Base-by-base conservation (phyloP, 192 early-diverging fungal species). In the Coemansia sp. region DNA sequence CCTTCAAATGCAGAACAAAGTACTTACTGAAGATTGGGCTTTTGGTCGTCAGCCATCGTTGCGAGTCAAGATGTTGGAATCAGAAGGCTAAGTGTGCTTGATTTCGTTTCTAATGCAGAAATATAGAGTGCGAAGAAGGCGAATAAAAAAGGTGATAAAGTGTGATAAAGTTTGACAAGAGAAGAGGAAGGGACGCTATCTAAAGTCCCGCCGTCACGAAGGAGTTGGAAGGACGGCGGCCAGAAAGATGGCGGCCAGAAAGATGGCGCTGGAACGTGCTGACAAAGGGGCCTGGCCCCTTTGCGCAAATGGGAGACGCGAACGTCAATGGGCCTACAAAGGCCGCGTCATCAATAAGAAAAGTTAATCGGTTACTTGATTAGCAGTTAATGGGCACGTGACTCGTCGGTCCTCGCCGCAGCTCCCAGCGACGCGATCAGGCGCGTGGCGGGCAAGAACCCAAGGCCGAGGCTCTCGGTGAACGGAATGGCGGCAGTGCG, bases 1-100 rank as follows among this genome's bases (percentile, higher is more conserved):
- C 32, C 2, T 7, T 36, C n/a, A 35, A 1, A 17, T 19, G 53
- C n/a, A 31, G 53, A 56, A 56, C 35, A 35, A 38, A 19, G 12
- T 39, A 74, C 71, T 74, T 76, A 76, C 72, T 71, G 72, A 54
- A 80, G 77, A 24, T n/a, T 31, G 35, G 73, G 65, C 39, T 74
- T 74, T 31, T 72, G 22, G 29, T 80, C 77, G 68, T 69, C 67
- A 17, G 41, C 22, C 36, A 53, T 51, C 7, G 47, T 49, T 36
- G 62, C 32, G 29, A 58, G 31, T 68, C 32, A 35, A 60, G 59
- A 53, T 22, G 45, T 24, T 45, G 43, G 24, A 59, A 29, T 35
- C 32, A 35, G 32, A 56, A 56, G 53, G 29, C 7, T 35, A 40
- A 40, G 29, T 7, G 15, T 31, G 27, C 12, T 27, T 22, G 20